phyloP scores from a whole-genome alignment of 164 flowering plant species.

The Chimonanthus praecox region DNA sequence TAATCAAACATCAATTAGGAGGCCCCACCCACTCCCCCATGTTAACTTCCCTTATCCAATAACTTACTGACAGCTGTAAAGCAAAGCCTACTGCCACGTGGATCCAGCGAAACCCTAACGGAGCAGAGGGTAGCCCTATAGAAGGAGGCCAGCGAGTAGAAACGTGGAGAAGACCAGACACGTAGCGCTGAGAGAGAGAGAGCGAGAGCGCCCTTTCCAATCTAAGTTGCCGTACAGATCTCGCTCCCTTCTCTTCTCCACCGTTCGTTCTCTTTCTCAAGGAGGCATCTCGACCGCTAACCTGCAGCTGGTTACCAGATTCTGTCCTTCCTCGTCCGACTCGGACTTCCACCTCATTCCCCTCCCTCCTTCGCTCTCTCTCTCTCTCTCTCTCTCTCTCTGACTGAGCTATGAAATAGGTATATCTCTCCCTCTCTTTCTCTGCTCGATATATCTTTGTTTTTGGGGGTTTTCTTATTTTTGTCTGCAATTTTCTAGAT shows the following conservation, averaged over 20 bases:
- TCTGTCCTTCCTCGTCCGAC: conserved; percentile 10
- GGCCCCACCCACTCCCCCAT: not conserved
- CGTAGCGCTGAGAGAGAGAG: conserved; percentile 5
- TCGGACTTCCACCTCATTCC: conserved; percentile 40
- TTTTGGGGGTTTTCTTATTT: not conserved
- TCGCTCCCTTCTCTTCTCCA: conserved; percentile 6
- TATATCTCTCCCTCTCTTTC: conserved; percentile 21
- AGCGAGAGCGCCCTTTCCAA: not conserved
- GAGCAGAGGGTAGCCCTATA: not conserved
- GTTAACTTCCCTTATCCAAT: conserved; percentile 18
- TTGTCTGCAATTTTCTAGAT: not conserved
- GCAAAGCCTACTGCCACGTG: conserved; percentile 25
- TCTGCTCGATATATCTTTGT: not conserved
- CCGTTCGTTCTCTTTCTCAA: not conserved
- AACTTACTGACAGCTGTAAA: conserved; percentile 30
- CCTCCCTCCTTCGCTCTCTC: not conserved
- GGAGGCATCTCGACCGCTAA: not conserved
- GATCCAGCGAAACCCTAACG: conserved; percentile 30
- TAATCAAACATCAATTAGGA: too few species aligned
- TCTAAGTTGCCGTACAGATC: not conserved
- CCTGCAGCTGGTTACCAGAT: not conserved
- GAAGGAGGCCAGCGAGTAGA: conserved; percentile 1
- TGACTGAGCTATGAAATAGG: conserved; percentile 28
- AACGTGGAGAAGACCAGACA: conserved; percentile 8
- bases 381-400: not conserved